These are phyloP conservation scores for Lathyrus aphaca DNA, from an alignment of 306 rosid genomes.

Conservation along the genomic window DNA sequence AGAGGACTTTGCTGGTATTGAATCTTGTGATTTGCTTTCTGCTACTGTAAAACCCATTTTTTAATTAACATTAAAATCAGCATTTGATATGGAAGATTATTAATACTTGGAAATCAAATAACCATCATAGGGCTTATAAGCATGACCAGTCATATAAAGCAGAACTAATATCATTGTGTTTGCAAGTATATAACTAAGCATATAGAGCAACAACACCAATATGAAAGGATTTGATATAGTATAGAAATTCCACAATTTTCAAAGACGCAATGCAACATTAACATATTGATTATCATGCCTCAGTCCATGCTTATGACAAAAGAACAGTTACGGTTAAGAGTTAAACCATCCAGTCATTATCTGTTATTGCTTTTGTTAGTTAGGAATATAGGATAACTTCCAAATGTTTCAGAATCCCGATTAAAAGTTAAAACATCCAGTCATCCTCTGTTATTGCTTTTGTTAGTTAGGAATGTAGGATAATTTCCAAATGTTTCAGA, in stretches of 20 bases:
- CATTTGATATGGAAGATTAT: background rate
- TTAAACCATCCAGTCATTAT: background rate
- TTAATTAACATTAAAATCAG: constrained; percentile 27
- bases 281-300: background rate
- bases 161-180: background rate
- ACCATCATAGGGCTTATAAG: constrained; percentile 1
- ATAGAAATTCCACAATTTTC: constrained; percentile 9
- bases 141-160: constrained; percentile 25
- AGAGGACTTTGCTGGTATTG: constrained; percentile 42
- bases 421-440: background rate
- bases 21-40: constrained; percentile 71
- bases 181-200: background rate
- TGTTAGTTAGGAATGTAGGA: constrained; percentile 5
- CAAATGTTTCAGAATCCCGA: constrained; percentile 27
- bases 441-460: background rate
- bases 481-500: constrained; percentile 26
- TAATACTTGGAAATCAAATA: constrained; percentile 7
- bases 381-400: constrained; percentile 3
- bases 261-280: constrained; percentile 7
- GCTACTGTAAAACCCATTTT: constrained; percentile 43
- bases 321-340: background rate
- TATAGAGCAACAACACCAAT: background rate
- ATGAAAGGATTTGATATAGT: background rate
- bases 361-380: background rate
- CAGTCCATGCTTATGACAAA: constrained; percentile 16